Conservation (phyloP, 805 yeast species). For the Komagataella phaffii region DNA sequence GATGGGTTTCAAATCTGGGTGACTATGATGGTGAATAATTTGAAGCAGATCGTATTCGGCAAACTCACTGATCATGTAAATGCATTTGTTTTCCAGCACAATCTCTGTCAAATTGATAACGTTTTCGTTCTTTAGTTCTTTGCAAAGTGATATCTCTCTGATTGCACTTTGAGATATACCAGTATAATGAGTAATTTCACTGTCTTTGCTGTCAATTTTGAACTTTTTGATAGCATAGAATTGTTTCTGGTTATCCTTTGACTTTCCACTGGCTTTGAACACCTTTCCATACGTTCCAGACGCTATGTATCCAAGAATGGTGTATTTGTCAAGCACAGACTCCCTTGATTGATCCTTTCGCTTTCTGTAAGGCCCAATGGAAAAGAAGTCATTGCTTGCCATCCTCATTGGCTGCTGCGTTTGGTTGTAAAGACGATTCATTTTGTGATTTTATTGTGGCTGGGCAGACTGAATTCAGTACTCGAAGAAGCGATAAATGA, state of each 20-base stretch:
- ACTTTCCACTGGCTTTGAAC: slow-evolving; percentile 63
- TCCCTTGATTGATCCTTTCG: slow-evolving; percentile 54
- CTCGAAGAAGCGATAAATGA: not conserved
- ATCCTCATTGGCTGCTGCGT: slow-evolving; percentile 33
- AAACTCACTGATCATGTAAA: slow-evolving; percentile 90
- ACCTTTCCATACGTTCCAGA: slow-evolving; percentile 97
- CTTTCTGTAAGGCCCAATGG: slow-evolving; percentile 43
- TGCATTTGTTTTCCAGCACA: slow-evolving; percentile 74
- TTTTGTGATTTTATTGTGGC: slow-evolving; percentile 19
- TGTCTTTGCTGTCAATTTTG: slow-evolving; percentile 83
- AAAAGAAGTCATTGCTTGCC: slow-evolving; percentile 40
- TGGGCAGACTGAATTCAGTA: slow-evolving; percentile 23
- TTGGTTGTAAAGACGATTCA: slow-evolving; percentile 24
- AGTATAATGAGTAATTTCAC: slow-evolving; percentile 74
- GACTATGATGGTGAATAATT: slow-evolving; percentile 88
- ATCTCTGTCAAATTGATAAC: slow-evolving; percentile 72
- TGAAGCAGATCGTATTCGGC: slow-evolving; percentile 94
- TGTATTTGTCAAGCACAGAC: slow-evolving; percentile 75
- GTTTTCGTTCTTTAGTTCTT: slow-evolving; percentile 73
- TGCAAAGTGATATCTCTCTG: slow-evolving; percentile 89
- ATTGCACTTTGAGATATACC: slow-evolving; percentile 95
- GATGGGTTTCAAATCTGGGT: slow-evolving; percentile 69
- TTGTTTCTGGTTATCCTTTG: slow-evolving; percentile 12
- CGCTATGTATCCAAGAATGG: slow-evolving; percentile 88
- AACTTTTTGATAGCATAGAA: slow-evolving; percentile 88